These are phyloP conservation scores for Magnolia kwangsiensis DNA, from an alignment of 164 flowering plant species.

Conservation along the genomic window DNA sequence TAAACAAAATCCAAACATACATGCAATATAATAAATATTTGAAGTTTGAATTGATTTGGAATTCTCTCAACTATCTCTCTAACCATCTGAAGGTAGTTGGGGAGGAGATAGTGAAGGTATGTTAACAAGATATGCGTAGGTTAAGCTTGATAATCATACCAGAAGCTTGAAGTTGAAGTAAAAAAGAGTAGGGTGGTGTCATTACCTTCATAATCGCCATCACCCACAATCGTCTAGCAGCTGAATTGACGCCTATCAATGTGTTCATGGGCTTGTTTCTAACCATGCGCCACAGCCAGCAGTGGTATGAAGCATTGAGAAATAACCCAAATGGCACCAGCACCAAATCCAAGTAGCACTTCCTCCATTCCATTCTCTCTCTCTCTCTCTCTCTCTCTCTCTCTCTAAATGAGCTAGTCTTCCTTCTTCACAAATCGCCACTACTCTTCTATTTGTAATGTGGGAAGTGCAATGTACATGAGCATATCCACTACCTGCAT, in stretches of 20 bases:
- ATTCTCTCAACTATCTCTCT: no score
- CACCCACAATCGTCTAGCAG: slow-evolving; percentile 8
- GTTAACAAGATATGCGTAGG: not conserved
- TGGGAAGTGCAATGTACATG: not conserved
- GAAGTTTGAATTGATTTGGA: no score
- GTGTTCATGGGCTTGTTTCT: slow-evolving; percentile 5
- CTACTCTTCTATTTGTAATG: not conserved
- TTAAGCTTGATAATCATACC: not conserved
- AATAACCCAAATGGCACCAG: slow-evolving; percentile 4
- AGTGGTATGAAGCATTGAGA: not conserved
- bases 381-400: slow-evolving; percentile 5
- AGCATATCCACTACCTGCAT: not conserved
- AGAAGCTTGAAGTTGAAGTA: not conserved
- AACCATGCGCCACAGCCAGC: slow-evolving; percentile 10
- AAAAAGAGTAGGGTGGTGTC: not conserved
- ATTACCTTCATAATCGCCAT: slow-evolving; percentile 5
- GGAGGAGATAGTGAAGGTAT: not conserved
- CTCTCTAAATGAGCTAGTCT: not conserved
- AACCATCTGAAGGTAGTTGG: not conserved
- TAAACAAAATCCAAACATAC: no score
- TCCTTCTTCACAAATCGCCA: not conserved
- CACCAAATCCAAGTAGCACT: slow-evolving; percentile 7
- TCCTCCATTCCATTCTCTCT: slow-evolving; percentile 10
- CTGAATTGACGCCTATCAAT: slow-evolving; percentile 1
- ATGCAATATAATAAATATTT: no score